Conservation (phyloP, 1,284 basidiomycete species). For the Ustilago loliicola region DNA sequence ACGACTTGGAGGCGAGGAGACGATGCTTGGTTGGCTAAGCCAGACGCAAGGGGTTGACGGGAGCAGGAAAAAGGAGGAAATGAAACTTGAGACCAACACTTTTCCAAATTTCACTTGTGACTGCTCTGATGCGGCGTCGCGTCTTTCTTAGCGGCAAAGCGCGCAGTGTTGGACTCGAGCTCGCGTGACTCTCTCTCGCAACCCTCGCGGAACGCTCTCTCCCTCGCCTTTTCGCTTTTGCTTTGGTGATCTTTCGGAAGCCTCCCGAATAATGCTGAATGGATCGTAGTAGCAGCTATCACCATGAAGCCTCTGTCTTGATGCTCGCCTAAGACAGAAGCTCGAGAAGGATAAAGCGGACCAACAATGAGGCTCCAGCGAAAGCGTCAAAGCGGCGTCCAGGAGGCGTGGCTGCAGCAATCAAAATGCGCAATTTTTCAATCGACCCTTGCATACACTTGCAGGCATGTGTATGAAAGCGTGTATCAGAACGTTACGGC, state of each 20-base stretch:
- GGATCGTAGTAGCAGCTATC: no score
- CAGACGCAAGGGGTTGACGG: conserved; percentile 7
- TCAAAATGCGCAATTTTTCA: conserved; percentile 13
- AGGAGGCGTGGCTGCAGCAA: conserved; percentile 11
- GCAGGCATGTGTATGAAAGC: conserved; percentile 16
- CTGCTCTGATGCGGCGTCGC: conserved; percentile 3
- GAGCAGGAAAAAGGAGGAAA: neutral
- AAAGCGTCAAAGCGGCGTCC: conserved; percentile 4
- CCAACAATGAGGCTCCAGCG: no score
- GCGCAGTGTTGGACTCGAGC: conserved; percentile 7
- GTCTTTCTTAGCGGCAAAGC: conserved; percentile 2
- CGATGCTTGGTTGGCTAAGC: neutral
- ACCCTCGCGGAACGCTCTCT: no score
- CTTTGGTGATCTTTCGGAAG: no score
- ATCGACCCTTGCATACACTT: conserved; percentile 25
- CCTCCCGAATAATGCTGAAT: no score
- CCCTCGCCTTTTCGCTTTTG: no score
- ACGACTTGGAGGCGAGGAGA: no score
- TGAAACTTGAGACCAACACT: conserved; percentile 11
- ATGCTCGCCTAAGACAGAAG: no score
- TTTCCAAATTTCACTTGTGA: neutral
- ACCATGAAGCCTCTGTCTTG: no score
- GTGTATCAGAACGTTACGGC: neutral
- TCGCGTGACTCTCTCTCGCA: neutral
- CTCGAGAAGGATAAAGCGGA: no score